These are phyloP conservation scores for Vaccinium vitisidaea DNA, from an alignment of 148 eudicot genomes.

Conservation along the genomic window DNA sequence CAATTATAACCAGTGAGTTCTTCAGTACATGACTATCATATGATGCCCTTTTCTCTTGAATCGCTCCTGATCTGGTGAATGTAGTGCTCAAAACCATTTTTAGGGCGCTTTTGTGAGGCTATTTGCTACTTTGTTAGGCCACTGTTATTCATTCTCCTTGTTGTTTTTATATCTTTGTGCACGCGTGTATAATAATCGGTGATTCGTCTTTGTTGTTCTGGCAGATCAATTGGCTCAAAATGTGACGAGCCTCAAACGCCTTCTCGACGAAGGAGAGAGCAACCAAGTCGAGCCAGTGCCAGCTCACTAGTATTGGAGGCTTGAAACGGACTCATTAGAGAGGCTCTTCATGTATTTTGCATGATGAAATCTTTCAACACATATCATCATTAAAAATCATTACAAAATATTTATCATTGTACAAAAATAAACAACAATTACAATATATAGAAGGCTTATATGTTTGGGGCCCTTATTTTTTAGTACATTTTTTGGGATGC, in stretches of 20 bases:
- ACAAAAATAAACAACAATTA: too few species aligned
- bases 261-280: slow-evolving; percentile 52
- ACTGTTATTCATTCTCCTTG: background rate
- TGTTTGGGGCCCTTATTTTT: too few species aligned
- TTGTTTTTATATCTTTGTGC: background rate
- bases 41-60: background rate
- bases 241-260: slow-evolving; percentile 90
- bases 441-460: too few species aligned
- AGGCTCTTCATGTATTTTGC: too few species aligned
- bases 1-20: background rate
- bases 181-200: background rate
- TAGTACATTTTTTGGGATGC: too few species aligned
- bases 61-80: background rate
- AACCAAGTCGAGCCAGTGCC: slow-evolving; percentile 13
- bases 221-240: slow-evolving; percentile 48
- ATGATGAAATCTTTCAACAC: too few species aligned
- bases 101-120: background rate
- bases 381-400: too few species aligned
- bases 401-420: too few species aligned
- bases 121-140: background rate
- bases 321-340: too few species aligned
- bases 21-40: background rate
- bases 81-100: background rate
- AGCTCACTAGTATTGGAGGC: too few species aligned
- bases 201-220: background rate